A percentile compares a stretch with the other conserved stretches of the same genome.
These are phyloP conservation scores for Phalaenopsis hybrid DNA, from an alignment of 116 monocot genomes.

Conservation along the genomic window DNA sequence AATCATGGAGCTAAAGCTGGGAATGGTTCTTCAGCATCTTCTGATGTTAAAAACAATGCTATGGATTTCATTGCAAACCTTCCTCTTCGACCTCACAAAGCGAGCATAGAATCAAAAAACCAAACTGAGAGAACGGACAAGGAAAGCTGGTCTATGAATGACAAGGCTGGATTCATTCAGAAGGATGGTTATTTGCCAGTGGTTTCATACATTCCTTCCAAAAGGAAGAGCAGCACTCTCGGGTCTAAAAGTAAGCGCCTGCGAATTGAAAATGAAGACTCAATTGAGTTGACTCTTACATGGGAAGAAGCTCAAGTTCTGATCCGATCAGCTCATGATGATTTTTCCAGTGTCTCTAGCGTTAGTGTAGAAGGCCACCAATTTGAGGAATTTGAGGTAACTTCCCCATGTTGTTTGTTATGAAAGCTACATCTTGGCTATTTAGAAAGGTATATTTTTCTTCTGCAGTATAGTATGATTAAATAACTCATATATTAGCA, in stretches of 20 bases:
- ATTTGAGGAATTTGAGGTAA: constrained; percentile 95
- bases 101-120: constrained; percentile 17
- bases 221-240: constrained; percentile 51
- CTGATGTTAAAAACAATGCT: constrained; percentile 36
- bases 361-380: constrained; percentile 69
- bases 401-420: neutral
- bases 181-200: constrained; percentile 42
- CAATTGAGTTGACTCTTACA: constrained; percentile 75
- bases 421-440: constrained; percentile 1
- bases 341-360: constrained; percentile 40
- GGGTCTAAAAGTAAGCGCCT: constrained; percentile 74
- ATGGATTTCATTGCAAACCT: constrained; percentile 22
- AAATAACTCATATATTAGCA: neutral
- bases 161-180: constrained; percentile 38
- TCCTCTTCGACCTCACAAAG: constrained; percentile 6
- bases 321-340: constrained; percentile 56
- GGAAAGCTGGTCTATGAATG: constrained; percentile 31
- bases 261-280: constrained; percentile 79
- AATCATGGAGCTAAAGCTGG: constrained; percentile 38
- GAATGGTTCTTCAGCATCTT: constrained; percentile 32
- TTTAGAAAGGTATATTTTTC: neutral
- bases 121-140: constrained; percentile 24
- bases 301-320: constrained; percentile 96
- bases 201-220: constrained; percentile 24
- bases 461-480: neutral